Evolutionary conservation across 2,329 filamentous ascomycete species (phyloP).

Genomic region (Botrytis fabae): DNA sequence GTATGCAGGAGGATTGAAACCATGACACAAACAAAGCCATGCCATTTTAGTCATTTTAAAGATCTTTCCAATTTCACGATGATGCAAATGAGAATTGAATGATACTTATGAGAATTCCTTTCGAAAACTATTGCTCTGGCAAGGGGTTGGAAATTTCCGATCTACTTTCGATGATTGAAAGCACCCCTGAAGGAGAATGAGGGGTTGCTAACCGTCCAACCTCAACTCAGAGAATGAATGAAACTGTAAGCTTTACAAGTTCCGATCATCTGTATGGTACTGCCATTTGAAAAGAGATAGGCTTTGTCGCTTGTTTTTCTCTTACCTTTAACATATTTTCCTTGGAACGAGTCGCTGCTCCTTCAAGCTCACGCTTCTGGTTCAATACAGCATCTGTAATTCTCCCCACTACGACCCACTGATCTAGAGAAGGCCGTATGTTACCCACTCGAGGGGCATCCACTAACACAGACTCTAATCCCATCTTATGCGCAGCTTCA

Average conservation of each 20-base stretch:
- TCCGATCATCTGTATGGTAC: not conserved
- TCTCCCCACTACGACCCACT: constrained; percentile 29
- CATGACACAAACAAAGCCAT: not conserved
- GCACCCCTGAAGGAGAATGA: not conserved
- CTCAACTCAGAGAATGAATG: not conserved
- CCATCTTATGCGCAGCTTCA: constrained; percentile 22
- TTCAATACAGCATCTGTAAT: constrained; percentile 29
- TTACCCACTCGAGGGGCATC: constrained; percentile 25
- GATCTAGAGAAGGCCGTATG: constrained; percentile 26
- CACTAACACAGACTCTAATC: constrained; percentile 25
- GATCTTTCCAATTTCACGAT: not conserved
- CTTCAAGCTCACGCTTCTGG: constrained; percentile 28
- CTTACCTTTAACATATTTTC: constrained; percentile 12
- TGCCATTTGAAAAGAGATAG: not conserved
- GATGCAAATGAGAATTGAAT: not conserved
- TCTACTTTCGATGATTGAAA: not conserved
- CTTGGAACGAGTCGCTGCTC: constrained; percentile 20
- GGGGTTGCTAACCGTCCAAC: not conserved
- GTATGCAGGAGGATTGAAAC: not conserved
- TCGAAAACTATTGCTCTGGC: not conserved
- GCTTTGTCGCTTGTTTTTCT: constrained; percentile 14
- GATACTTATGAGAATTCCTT: not conserved
- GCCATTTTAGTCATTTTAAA: not conserved
- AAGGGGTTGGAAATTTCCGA: not conserved
- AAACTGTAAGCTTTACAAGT: not conserved